These are phyloP conservation scores for Saururus chinensis DNA, from an alignment of 164 flowering plant genomes.

Conservation along the genomic window DNA sequence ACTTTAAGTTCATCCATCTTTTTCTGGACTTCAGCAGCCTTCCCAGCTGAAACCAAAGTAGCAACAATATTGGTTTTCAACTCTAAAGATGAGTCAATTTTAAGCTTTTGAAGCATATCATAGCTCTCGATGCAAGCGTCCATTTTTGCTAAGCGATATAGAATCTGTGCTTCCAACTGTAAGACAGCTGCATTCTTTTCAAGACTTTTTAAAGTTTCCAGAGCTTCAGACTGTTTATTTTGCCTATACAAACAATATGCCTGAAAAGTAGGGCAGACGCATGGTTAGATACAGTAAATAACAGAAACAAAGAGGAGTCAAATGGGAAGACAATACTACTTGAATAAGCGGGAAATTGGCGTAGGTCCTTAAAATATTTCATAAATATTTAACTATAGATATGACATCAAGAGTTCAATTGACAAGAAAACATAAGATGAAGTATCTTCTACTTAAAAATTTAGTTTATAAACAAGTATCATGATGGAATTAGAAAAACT, in stretches of 20 bases:
- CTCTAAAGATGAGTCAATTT: conserved; percentile 52
- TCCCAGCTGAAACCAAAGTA: conserved; percentile 67
- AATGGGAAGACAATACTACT: background rate
- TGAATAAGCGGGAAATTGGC: background rate
- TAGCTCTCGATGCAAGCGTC: conserved; percentile 70
- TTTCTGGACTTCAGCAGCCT: conserved; percentile 72
- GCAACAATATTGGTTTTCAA: conserved; percentile 55
- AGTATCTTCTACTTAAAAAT: too few relatives aligned
- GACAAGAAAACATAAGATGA: background rate
- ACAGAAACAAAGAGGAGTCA: background rate
- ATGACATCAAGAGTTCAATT: too few relatives aligned
- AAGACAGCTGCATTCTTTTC: conserved; percentile 43
- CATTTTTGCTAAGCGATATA: conserved; percentile 66
- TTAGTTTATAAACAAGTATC: too few relatives aligned
- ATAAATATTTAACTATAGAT: background rate
- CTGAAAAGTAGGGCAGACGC: conserved; percentile 19
- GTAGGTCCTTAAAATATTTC: background rate
- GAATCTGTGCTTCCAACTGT: conserved; percentile 79
- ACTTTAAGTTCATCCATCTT: conserved; percentile 48
- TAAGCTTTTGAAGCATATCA: conserved; percentile 62
- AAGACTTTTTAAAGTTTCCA: conserved; percentile 42
- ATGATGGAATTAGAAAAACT: too few relatives aligned
- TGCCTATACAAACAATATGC: conserved; percentile 91
- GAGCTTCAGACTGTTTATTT: conserved; percentile 79
- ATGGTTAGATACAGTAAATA: background rate